These are phyloP conservation scores for Fusarium sp. DNA, from an alignment of 2,329 filamentous ascomycete species.

Conservation along the genomic window DNA sequence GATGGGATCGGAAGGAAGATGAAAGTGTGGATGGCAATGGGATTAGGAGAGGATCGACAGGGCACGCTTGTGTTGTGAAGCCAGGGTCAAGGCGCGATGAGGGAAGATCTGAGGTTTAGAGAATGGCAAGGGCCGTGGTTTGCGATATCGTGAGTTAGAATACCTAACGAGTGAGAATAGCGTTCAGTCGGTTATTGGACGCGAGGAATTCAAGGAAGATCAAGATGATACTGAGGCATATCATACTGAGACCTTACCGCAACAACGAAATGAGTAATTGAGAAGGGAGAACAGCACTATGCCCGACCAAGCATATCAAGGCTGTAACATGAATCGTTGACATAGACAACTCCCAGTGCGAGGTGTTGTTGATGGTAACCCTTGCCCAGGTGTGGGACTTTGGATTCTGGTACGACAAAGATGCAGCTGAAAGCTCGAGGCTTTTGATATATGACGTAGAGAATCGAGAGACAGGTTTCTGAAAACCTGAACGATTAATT, in stretches of 20 bases:
- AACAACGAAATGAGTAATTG: neutral
- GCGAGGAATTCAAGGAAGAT: neutral
- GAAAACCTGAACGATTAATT: constrained; percentile 19
- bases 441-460: constrained; percentile 21
- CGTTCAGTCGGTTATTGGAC: neutral
- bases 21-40: neutral
- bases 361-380: neutral
- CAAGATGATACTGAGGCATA: neutral
- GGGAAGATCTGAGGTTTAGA: neutral
- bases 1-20: constrained; percentile 14
- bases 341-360: neutral
- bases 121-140: neutral
- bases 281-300: neutral
- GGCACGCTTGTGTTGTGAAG: constrained; percentile 11
- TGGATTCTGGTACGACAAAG: neutral
- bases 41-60: constrained; percentile 24
- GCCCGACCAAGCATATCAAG: neutral
- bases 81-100: constrained; percentile 2
- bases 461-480: neutral
- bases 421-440: neutral
- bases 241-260: neutral
- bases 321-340: neutral
- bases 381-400: neutral
- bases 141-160: neutral
- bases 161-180: neutral